A percentile compares a stretch with the other conserved stretches of the same genome.
These are phyloP conservation scores for Pyrenochaeta sp. DNA, from an alignment of 2,329 filamentous ascomycete genomes.

Conservation along the genomic window DNA sequence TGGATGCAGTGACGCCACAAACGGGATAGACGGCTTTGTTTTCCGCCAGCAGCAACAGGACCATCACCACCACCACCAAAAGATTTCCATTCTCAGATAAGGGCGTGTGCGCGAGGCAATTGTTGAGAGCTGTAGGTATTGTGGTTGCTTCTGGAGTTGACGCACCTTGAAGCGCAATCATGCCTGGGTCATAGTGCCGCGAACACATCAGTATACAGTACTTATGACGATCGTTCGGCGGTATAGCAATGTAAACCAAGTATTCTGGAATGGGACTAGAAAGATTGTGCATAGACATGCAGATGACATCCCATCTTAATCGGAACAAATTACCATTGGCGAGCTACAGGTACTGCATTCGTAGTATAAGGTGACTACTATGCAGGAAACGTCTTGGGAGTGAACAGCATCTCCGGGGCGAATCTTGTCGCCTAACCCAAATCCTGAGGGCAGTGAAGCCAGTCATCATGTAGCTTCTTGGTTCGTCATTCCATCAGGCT, in stretches of 20 bases:
- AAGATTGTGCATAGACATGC: not conserved
- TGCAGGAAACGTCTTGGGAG: not conserved
- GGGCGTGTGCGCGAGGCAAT: too few species aligned
- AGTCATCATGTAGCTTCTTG: not conserved
- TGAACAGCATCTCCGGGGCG: not conserved
- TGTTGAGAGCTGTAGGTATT: too few species aligned
- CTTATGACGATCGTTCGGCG: not conserved
- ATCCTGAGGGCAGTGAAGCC: not conserved
- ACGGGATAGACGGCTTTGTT: conserved; percentile 5
- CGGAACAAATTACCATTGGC: not conserved
- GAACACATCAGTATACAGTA: not conserved
- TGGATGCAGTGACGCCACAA: not conserved
- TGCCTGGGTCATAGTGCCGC: not conserved
- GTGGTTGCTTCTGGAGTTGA: too few species aligned
- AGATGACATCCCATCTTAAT: not conserved
- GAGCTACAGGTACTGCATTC: not conserved
- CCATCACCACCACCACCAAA: too few species aligned
- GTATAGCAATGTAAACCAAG: not conserved
- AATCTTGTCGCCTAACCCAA: not conserved
- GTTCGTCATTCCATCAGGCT: too few species aligned
- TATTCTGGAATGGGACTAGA: too few species aligned
- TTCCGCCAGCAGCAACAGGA: not conserved
- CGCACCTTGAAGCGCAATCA: too few species aligned
- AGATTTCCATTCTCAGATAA: too few species aligned
- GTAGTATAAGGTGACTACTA: not conserved